Base-by-base conservation (phyloP, 257 asterid species). In the Salvia miltiorrhiza region DNA sequence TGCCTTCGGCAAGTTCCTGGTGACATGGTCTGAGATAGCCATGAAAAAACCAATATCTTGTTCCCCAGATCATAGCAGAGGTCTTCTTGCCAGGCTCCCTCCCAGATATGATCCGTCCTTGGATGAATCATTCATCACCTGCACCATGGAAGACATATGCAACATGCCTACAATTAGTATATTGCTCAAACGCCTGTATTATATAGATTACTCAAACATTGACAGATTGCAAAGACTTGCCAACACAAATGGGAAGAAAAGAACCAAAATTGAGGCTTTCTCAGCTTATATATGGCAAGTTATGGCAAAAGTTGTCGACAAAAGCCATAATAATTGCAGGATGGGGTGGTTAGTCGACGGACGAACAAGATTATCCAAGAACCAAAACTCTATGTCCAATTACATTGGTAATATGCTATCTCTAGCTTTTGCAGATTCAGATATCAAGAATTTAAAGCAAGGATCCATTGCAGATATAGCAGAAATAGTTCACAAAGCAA, bases 341-440 rank as follows among this genome's bases (percentile, higher is more conserved):
- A 74, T 85, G 71, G 91, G 95, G 16, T 85, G 87, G 87, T 64
- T 85, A 68, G 74, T 87, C 0, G 89, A 85, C 28, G 89, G 89
- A 69, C 48, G 89, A 16, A 78, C 80, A 4, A 66, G 84, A 70
- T 58, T 83, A 13, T 60, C 70, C 55, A 52, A 70, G n/a, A 16
- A 19, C 49, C 2, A 60, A 20, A 44, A 54, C 39, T 24, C 71
- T 11, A 77, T 70, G 81, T 73, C 80, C 12, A 71, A 83, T 21
- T 85, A 85, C 78, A 83, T 81, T 37, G 88, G 89, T 9, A 82
- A 84, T 48, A 84, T 82, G 44, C 60, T 84, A 35, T 87, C 93
- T 21, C 49, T 81, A 53, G 78, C 73, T 1, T 80, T 84, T 58
- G 85, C 81, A 56, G 83, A 79, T 67, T 58, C 69, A 14, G 43